Evolutionary conservation across 2,329 filamentous ascomycete genomes (phyloP), one percentile per base, ranked within the genome.

Genomic region (Diaporthe ilicicola): DNA sequence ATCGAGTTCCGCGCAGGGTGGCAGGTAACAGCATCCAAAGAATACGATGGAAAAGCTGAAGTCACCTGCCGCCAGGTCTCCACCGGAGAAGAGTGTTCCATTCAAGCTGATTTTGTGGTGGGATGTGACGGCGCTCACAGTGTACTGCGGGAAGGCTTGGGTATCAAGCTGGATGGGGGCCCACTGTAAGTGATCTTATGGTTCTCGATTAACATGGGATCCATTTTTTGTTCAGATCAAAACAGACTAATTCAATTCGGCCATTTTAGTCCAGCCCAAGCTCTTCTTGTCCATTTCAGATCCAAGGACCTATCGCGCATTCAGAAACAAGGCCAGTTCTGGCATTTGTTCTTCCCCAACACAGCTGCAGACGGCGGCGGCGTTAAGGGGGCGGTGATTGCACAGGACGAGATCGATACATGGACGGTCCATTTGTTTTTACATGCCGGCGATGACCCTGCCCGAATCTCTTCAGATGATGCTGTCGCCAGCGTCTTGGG

Each of bases 1-100:
- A 75, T 80, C 55, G 75, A 77, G 6, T 66, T 72, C 9, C 67
- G 70, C n/a, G 80, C 76, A 68, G 78, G 80, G 10, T 76, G 71
- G 74, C 80, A 78, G 62, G 24, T 75, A 17, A 69, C 74, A 46
- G 17, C 61, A 24, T 19, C 44, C 22, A 54, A 29, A 29, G 69
- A 70, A 17, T 51, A n/a, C 24, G 24, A 13, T 19, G 19, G 22
- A 56, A 29, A 29, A 44, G n/a, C 51, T 55, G n/a, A 29, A 39
- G 19, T 39, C 48, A 22, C 27, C 27, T 32, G 67, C 51, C 44
- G 37, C 24, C 46, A 61, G 55, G n/a, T 32, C 22, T 29, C 7
- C n/a, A 32, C 42, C 1, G 10, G 44, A 51, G 27, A 55, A 17
- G 8, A 42, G 10, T 12, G 39, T 17, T 15, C 15, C 29, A n/a